Evolutionary conservation across 2,329 filamentous ascomycete species (phyloP).

Genomic region (Monilinia fructigena): DNA sequence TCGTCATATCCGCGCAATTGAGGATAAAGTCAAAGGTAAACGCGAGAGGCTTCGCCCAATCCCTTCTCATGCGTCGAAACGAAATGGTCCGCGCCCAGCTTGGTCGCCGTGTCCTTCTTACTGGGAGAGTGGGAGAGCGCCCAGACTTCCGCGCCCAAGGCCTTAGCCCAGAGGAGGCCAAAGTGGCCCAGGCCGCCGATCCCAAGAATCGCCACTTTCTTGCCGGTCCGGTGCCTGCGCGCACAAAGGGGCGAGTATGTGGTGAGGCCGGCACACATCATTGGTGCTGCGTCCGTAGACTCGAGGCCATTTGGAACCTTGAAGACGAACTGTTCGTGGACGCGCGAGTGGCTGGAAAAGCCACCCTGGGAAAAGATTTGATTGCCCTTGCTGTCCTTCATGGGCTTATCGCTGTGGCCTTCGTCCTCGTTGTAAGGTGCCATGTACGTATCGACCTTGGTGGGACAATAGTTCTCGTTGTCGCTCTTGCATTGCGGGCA

Average conservation of each 20-base stretch:
- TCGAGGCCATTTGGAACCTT: conserved; percentile 54
- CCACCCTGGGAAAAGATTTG: conserved; percentile 51
- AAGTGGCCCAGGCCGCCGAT: conserved; percentile 70
- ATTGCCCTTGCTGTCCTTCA: conserved; percentile 21
- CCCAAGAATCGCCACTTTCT: conserved; percentile 67
- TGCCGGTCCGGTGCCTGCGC: conserved; percentile 66
- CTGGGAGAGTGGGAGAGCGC: conserved; percentile 59
- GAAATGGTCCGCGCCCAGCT: conserved; percentile 59
- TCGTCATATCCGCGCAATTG: conserved; percentile 59
- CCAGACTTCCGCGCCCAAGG: conserved; percentile 65
- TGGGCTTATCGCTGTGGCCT: conserved; percentile 20
- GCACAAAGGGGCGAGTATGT: conserved; percentile 65
- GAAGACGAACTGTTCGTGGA: conserved; percentile 58
- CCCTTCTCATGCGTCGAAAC: conserved; percentile 57
- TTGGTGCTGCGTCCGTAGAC: conserved; percentile 57
- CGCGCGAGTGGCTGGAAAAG: conserved; percentile 50
- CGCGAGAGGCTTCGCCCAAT: conserved; percentile 58
- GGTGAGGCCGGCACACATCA: conserved; percentile 77
- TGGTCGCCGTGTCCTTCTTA: conserved; percentile 60
- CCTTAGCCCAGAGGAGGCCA: conserved; percentile 67
- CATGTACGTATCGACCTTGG: conserved; percentile 33
- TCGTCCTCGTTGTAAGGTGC: conserved; percentile 30
- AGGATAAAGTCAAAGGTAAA: conserved; percentile 58
- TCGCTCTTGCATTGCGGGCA: conserved; percentile 52
- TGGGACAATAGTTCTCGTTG: conserved; percentile 37